phyloP scores from a whole-genome alignment of 768 basidiomycete species.

The Gloeopeniophorella convolvens region DNA sequence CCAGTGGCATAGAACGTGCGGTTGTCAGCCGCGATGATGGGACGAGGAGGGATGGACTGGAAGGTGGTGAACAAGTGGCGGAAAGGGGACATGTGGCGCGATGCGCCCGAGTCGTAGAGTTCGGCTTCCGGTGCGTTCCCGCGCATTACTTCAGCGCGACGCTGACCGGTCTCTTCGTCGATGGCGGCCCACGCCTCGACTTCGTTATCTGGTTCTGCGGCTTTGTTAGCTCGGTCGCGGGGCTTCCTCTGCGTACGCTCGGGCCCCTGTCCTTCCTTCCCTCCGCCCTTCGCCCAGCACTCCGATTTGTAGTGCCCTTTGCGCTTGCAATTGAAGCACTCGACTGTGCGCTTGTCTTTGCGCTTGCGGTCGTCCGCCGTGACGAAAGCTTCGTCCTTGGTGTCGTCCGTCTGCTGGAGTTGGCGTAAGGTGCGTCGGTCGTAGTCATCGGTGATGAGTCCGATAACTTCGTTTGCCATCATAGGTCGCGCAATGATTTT shows the following conservation, averaged over 20 bases:
- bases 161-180: not conserved
- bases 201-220: not conserved
- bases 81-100: not conserved
- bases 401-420: not conserved
- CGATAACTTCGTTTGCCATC: constrained; percentile 21
- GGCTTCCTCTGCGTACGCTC: no score
- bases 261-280: constrained; percentile 33
- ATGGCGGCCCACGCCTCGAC: not conserved
- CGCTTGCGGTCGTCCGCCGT: not conserved
- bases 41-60: not conserved
- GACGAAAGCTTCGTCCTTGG: not conserved
- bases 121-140: not conserved
- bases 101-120: not conserved
- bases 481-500: constrained; percentile 22
- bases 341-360: not conserved
- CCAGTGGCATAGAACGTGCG: not conserved
- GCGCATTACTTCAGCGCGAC: not conserved
- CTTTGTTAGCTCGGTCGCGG: constrained; percentile 19
- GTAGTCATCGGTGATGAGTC: constrained; percentile 22
- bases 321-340: constrained; percentile 29
- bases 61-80: not conserved
- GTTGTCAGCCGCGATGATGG: not conserved
- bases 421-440: constrained; percentile 12
- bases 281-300: constrained; percentile 32
- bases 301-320: constrained; percentile 25